Base-by-base conservation (phyloP, 2,329 filamentous ascomycete genomes). In the Pezicula neosporulosa region DNA sequence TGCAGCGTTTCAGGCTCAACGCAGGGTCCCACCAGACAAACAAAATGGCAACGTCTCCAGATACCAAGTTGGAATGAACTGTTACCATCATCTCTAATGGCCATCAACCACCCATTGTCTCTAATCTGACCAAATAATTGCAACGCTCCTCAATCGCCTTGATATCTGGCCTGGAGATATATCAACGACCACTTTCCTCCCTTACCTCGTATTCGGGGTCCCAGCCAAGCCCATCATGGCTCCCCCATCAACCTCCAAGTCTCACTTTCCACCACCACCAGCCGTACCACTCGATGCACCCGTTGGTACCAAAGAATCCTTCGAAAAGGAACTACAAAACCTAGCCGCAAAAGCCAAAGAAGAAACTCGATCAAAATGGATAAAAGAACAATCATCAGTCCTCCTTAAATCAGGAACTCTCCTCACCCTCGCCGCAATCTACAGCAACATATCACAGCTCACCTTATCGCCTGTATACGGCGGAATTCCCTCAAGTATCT, bases 391-490 rank as follows among this genome's bases (percentile, higher is more conserved):
- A 53, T 54, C 54, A 39, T 56, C 47, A 49, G 51, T 66, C 37
- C 44, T 67, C n/a, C 44, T 59, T 12, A 71, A 71, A 56, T 68
- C 72, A 2, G 58, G 64, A 18, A 62, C 68, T n/a, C 64, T 85
- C 15, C 71, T 85, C 55, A 60, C 74, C 24, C 72, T 88, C 43
- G 77, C 81, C 9, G 88, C 85, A 42, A 66, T 85, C 39, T 83
- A 80, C 54, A 85, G 87, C 44, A 83, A 85, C 56, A 80, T 87
- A 52, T 93, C 89, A 1, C 83, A 90, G 65, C 76, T 91, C 56
- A 85, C 82, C 37, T 76, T 97, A 33, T 89, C 90, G 18, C 94
- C 94, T 2, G 87, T 95, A 10, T 97, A 95, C 69, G 94, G 94
- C 48, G 84, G 86, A 15, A 89, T 96, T 36, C 89, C 93, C 1